phyloP scores from a whole-genome alignment of 2,329 filamentous ascomycete species.

The Pseudocercospora cruenta region DNA sequence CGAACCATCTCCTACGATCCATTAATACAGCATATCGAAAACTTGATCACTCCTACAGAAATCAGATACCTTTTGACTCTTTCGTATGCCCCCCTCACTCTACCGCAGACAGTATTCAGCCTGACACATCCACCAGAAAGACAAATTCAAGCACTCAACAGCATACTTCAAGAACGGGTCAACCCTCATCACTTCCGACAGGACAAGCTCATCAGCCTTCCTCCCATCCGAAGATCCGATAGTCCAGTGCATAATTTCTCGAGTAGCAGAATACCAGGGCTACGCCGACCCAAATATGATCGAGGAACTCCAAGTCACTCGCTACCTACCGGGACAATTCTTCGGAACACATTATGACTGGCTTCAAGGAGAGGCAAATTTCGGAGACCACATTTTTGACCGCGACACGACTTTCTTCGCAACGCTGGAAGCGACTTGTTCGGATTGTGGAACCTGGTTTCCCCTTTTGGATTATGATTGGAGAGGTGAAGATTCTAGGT shows the following conservation, averaged over 20 bases:
- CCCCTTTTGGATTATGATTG: background rate
- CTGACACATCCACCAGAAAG: background rate
- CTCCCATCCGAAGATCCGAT: background rate
- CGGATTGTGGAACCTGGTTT: conserved; percentile 2
- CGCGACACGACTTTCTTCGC: conserved; percentile 7
- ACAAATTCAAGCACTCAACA: background rate
- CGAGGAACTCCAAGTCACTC: background rate
- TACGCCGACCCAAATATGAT: background rate
- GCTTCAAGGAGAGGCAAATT: background rate
- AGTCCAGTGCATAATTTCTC: background rate
- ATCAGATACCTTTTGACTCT: background rate
- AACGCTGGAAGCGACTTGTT: background rate
- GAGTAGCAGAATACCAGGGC: conserved; percentile 6
- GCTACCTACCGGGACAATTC: background rate
- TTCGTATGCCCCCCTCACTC: background rate
- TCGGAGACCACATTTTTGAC: background rate
- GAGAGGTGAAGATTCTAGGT: background rate
- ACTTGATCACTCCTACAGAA: conserved; percentile 4
- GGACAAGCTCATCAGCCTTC: background rate
- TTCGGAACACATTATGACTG: conserved; percentile 3
- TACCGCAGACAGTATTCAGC: background rate
- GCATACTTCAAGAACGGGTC: background rate
- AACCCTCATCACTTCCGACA: background rate
- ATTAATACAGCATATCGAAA: conserved; percentile 7
- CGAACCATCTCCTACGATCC: conserved; percentile 5